phyloP scores from a whole-genome alignment of 192 early-diverging fungal species.

The Umbelopsis sp. region DNA sequence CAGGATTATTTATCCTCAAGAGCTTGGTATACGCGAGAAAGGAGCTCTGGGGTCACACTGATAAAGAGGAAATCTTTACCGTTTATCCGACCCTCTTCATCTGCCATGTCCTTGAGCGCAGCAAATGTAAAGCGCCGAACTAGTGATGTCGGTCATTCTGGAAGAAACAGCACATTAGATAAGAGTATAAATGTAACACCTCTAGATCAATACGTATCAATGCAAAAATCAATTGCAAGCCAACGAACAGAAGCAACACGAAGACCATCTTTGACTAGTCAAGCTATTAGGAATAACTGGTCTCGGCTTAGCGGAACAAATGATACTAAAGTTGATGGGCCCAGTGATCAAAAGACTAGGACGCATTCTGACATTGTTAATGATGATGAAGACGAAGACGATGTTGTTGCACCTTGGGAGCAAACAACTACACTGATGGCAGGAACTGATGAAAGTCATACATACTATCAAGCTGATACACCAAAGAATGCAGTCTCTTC shows the following conservation, averaged over 20 bases:
- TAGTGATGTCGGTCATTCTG: neutral
- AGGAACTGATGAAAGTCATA: neutral
- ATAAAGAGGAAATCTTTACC: slow-evolving; percentile 1
- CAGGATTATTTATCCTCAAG: slow-evolving; percentile 36
- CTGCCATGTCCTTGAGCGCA: neutral
- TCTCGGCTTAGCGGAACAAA: neutral
- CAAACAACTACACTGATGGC: neutral
- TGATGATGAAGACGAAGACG: too few relatives aligned
- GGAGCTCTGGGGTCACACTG: neutral
- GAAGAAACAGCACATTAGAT: neutral
- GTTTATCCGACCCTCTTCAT: neutral
- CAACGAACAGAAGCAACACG: slow-evolving; percentile 1
- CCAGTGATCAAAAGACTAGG: neutral
- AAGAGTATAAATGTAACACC: neutral
- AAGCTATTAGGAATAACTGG: slow-evolving; percentile 9
- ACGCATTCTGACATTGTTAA: neutral
- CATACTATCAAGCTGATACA: neutral
- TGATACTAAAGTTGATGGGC: neutral
- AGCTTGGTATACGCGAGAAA: slow-evolving; percentile 28
- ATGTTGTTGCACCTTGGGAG: neutral
- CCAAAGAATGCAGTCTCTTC: too few relatives aligned
- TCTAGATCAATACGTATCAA: neutral
- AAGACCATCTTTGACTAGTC: neutral
- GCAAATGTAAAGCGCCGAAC: neutral
- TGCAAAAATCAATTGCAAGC: neutral